Conservation (phyloP, 148 eudicot species). For the Rhododendron vialii region DNA sequence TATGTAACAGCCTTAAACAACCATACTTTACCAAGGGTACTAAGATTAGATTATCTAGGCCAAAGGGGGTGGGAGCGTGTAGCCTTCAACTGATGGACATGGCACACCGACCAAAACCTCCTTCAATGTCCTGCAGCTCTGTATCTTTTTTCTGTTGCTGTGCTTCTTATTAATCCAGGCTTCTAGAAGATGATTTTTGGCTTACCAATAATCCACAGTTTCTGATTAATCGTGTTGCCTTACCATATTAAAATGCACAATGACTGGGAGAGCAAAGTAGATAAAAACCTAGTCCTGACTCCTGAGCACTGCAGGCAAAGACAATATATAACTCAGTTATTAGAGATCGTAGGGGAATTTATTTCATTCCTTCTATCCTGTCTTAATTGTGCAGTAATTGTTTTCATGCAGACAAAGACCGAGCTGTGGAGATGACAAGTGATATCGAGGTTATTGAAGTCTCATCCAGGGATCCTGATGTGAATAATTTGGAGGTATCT, state of each 20-base stretch:
- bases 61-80: too few relatives aligned
- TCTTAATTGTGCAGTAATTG: background rate
- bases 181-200: background rate
- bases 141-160: background rate
- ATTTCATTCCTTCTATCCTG: background rate
- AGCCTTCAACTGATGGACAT: background rate
- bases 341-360: background rate
- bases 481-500: background rate
- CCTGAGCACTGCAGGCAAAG: background rate
- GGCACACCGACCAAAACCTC: background rate
- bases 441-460: conserved; percentile 13
- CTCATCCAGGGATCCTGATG: conserved; percentile 6
- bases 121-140: background rate
- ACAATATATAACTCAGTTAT: background rate
- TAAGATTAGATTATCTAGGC: background rate
- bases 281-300: background rate
- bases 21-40: background rate
- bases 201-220: background rate
- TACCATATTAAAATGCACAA: background rate
- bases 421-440: conserved; percentile 10
- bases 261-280: background rate
- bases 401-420: conserved; percentile 12
- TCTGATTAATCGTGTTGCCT: background rate
- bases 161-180: background rate
- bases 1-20: background rate